A percentile compares a stretch with the other conserved stretches of the same genome.
These are phyloP conservation scores for Lunasporangiospora selenospora DNA, from an alignment of 192 early-diverging fungal genomes.

Conservation along the genomic window DNA sequence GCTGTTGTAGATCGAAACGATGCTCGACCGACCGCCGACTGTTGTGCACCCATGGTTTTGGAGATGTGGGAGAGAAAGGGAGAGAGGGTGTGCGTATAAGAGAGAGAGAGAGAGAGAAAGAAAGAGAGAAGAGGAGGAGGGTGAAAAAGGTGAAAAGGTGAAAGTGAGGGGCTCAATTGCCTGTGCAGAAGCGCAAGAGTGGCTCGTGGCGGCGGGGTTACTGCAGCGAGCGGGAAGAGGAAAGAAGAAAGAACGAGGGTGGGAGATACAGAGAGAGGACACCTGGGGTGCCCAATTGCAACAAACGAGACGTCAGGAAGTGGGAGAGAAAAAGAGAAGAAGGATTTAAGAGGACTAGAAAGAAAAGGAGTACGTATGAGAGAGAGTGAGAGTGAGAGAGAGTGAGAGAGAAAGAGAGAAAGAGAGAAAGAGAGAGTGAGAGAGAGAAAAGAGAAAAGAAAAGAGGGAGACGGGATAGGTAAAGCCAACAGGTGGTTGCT, in stretches of 20 bases:
- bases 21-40: conserved; percentile 18
- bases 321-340: not conserved
- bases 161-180: not conserved
- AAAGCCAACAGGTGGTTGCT: too few species aligned
- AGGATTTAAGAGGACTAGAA: not conserved
- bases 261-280: not conserved
- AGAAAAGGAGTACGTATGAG: not conserved
- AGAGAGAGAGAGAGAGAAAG: not conserved
- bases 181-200: too few species aligned
- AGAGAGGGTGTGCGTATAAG: not conserved
- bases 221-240: not conserved
- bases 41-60: conserved; percentile 19
- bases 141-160: not conserved
- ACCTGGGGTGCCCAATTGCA: not conserved
- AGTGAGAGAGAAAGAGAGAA: not conserved
- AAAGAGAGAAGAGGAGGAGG: not conserved
- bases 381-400: not conserved
- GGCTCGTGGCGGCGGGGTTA: too few species aligned
- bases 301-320: not conserved
- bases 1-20: conserved; percentile 15
- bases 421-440: too few species aligned
- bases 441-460: not conserved
- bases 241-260: not conserved
- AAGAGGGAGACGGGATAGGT: too few species aligned
- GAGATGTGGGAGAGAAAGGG: too few species aligned